Percentiles rank a stretch among this genome's conserved stretches.
Evolutionary conservation across 2,329 filamentous ascomycete genomes (phyloP).

Genomic region (Pseudophaeomoniella oleicola): DNA sequence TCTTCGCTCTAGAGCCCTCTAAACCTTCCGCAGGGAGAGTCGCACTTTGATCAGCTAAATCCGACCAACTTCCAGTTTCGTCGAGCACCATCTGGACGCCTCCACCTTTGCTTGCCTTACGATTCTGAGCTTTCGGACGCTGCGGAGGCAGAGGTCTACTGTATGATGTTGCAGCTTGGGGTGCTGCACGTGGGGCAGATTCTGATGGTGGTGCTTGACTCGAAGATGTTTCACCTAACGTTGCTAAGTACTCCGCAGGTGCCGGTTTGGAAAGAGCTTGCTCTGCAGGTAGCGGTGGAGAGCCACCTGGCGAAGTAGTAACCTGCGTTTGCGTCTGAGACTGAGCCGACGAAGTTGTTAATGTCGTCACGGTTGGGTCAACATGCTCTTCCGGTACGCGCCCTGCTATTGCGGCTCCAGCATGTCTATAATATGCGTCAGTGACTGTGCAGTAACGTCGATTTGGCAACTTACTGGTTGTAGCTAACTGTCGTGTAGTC

Average conservation of each 20-base stretch:
- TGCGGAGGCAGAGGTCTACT: constrained; percentile 22
- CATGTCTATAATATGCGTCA: constrained; percentile 16
- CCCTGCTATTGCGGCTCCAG: constrained; percentile 25
- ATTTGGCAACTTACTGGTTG: constrained; percentile 49
- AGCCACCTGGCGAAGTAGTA: constrained; percentile 10
- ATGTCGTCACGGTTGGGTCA: constrained; percentile 5
- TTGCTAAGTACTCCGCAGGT: not conserved
- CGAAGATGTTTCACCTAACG: constrained; percentile 3
- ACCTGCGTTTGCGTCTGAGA: constrained; percentile 8
- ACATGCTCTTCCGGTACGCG: constrained; percentile 5
- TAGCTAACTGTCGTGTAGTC: constrained; percentile 81
- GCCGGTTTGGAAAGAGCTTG: not conserved
- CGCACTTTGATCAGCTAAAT: constrained; percentile 70
- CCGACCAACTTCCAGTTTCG: constrained; percentile 79
- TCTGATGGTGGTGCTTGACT: constrained; percentile 7
- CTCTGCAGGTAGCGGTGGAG: constrained; percentile 5
- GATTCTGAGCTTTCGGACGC: constrained; percentile 35
- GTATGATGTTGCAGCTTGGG: constrained; percentile 20
- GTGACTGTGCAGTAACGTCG: too few relatives aligned
- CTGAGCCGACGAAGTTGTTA: constrained; percentile 5
- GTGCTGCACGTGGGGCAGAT: constrained; percentile 13
- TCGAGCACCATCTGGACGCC: constrained; percentile 86
- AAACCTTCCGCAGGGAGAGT: constrained; percentile 56
- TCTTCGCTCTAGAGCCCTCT: constrained; percentile 22
- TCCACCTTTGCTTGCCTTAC: constrained; percentile 63